Conservation (phyloP, 2,329 filamentous ascomycete genomes). For the Plenodomus tracheiphilus region DNA sequence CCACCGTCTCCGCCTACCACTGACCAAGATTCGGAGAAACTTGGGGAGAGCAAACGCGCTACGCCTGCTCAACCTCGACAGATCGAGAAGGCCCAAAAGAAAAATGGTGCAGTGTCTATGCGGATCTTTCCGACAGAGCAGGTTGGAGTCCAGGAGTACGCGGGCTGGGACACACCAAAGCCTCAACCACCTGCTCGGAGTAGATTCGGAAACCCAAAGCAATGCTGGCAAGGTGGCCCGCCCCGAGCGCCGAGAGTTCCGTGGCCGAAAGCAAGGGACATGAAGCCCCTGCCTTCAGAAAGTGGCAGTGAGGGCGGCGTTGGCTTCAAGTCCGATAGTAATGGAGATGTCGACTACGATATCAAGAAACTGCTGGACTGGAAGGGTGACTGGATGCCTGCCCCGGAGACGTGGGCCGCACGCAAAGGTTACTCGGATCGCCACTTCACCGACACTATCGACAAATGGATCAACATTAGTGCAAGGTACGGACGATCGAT, state of each 20-base stretch:
- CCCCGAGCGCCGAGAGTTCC: no score
- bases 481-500: slow-evolving; percentile 13
- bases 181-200: slow-evolving; percentile 3
- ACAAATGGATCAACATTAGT: slow-evolving; percentile 34
- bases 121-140: neutral
- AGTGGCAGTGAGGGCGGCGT: slow-evolving; percentile 30
- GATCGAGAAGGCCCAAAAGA: neutral
- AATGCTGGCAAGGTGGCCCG: no score
- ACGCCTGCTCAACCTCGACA: neutral
- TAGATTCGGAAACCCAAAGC: slow-evolving; percentile 15
- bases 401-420: slow-evolving; percentile 53
- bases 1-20: slow-evolving; percentile 7
- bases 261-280: slow-evolving; percentile 37
- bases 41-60: slow-evolving; percentile 1
- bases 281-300: slow-evolving; percentile 20
- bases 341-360: slow-evolving; percentile 39
- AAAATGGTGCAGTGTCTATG: neutral
- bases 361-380: slow-evolving; percentile 48
- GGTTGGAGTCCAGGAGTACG: neutral
- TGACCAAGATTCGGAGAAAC: neutral
- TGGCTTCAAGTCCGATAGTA: slow-evolving; percentile 27
- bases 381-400: slow-evolving; percentile 51
- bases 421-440: slow-evolving; percentile 35
- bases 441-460: slow-evolving; percentile 39
- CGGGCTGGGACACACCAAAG: slow-evolving; percentile 13